phyloP scores from a whole-genome alignment of 495 filamentous ascomycete genomes.

The Talaromyces ruber region DNA sequence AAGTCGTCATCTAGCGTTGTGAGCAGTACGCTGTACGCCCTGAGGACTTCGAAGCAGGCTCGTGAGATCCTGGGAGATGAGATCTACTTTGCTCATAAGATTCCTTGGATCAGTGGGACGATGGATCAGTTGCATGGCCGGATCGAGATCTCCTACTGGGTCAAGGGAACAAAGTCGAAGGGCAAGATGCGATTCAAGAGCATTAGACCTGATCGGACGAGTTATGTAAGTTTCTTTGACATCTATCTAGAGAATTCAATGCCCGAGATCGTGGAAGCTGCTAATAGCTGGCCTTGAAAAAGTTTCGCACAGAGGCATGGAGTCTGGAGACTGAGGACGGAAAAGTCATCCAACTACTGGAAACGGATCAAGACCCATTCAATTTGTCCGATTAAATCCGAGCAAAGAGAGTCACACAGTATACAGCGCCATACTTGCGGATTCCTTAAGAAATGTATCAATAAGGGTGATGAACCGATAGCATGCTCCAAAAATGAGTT shows the following conservation, averaged over 20 bases:
- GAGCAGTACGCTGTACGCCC: conserved; percentile 76
- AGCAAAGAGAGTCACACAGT: not conserved
- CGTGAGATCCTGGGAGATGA: conserved; percentile 77
- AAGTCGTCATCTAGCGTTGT: conserved; percentile 79
- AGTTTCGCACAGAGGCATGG: conserved; percentile 74
- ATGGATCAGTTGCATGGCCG: conserved; percentile 90
- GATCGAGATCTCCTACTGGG: conserved; percentile 80
- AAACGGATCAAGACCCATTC: conserved; percentile 53
- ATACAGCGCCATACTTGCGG: not conserved
- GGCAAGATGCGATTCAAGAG: conserved; percentile 80
- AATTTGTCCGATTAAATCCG: conserved; percentile 20
- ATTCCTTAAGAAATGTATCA: not conserved
- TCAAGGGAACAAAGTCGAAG: conserved; percentile 67
- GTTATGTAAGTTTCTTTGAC: conserved; percentile 44
- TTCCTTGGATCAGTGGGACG: conserved; percentile 88
- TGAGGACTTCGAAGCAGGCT: conserved; percentile 69
- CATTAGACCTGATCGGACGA: conserved; percentile 61
- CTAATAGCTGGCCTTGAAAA: not conserved
- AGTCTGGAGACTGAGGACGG: conserved; percentile 62
- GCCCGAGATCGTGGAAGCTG: not conserved
- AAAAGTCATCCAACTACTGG: conserved; percentile 55
- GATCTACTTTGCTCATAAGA: conserved; percentile 79
- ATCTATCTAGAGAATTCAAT: not conserved
- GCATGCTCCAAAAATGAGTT: conserved; percentile 1
- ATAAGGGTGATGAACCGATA: not conserved